Evolutionary conservation across 495 filamentous ascomycete species (phyloP).

Genomic region (Recurvomyces mirabilis): DNA sequence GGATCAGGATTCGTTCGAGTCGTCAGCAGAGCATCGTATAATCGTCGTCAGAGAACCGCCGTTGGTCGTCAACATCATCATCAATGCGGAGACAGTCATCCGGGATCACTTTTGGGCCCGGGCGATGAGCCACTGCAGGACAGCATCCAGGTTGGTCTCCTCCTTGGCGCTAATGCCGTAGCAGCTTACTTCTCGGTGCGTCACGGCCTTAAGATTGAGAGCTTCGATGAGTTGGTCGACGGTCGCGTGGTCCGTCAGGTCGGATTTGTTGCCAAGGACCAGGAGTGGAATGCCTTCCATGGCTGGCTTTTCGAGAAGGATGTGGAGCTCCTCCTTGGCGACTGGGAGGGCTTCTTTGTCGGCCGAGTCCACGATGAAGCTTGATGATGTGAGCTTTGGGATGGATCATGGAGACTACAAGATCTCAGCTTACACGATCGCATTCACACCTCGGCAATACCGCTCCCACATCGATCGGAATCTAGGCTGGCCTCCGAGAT

Average conservation of each 20-base stretch:
- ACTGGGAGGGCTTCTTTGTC: constrained; percentile 70
- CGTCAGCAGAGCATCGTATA: constrained; percentile 2
- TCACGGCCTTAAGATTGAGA: constrained; percentile 80
- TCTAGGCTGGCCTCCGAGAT: constrained; percentile 90
- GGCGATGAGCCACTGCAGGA: constrained; percentile 92
- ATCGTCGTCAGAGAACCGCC: too few species aligned
- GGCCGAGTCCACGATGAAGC: constrained; percentile 90
- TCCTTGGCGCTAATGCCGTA: constrained; percentile 98
- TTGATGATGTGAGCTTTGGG: constrained; percentile 22
- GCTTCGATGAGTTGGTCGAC: constrained; percentile 93
- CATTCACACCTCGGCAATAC: constrained; percentile 94
- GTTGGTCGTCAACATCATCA: background rate
- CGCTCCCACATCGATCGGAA: constrained; percentile 99
- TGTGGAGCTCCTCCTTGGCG: constrained; percentile 83
- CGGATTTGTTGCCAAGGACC: constrained; percentile 97
- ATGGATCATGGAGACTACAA: background rate
- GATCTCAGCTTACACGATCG: constrained; percentile 64
- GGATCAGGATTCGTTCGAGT: background rate
- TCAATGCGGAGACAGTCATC: background rate
- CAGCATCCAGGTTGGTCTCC: constrained; percentile 95
- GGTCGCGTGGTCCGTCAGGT: constrained; percentile 72
- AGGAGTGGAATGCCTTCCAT: constrained; percentile 85
- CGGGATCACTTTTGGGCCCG: constrained; percentile 46
- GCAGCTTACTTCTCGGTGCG: constrained; percentile 90
- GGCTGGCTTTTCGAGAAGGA: constrained; percentile 71